Percentiles rank a stretch among this genome's conserved stretches.
These are phyloP conservation scores for Erythrophleum ivorense DNA, from an alignment of 331 rosid species.

Conservation along the genomic window DNA sequence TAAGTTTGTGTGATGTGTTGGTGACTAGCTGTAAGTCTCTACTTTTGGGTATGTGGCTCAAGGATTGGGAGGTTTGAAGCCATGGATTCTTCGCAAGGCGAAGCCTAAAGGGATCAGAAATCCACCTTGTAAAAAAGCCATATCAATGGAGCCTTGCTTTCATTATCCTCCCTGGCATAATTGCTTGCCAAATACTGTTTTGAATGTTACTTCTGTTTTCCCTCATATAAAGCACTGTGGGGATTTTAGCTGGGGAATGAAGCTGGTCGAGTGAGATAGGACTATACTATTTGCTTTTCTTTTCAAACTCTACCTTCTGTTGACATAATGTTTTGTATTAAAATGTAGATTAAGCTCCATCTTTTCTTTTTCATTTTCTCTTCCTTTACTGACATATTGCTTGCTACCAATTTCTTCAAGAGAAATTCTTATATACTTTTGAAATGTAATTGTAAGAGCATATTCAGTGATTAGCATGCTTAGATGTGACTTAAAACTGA, in stretches of 20 bases:
- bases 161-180: not conserved
- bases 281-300: not conserved
- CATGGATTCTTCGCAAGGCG: not conserved
- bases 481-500: no score
- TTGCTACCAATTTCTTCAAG: no score
- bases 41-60: constrained; percentile 11
- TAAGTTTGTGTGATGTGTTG: not conserved
- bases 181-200: not conserved
- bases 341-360: no score
- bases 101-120: not conserved
- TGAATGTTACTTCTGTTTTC: not conserved
- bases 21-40: not conserved
- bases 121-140: not conserved
- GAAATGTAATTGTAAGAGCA: no score
- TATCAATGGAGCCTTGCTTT: constrained; percentile 6
- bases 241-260: not conserved
- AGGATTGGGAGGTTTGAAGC: constrained; percentile 3
- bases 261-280: not conserved
- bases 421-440: no score
- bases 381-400: no score
- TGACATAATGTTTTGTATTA: no score
- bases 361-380: no score
- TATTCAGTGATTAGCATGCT: no score
- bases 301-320: no score
- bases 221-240: not conserved